These are phyloP conservation scores for Linum lewisii DNA, from an alignment of 345 rosid genomes.

Conservation along the genomic window DNA sequence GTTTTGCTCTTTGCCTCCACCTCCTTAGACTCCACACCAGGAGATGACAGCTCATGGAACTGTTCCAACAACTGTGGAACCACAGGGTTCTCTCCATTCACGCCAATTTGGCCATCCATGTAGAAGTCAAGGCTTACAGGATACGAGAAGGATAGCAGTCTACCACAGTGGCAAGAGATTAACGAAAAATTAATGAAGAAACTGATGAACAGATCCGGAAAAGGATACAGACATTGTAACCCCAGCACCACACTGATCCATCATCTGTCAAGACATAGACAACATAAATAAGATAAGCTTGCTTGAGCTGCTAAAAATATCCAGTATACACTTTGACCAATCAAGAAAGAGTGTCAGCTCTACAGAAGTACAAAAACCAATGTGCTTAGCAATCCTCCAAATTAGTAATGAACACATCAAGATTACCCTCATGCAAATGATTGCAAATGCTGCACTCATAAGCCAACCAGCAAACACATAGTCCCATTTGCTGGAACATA, in stretches of 20 bases:
- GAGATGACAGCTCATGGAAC: conserved; percentile 26
- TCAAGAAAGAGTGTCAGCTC: not conserved
- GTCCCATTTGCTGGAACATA: too few relatives aligned
- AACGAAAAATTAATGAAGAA: not conserved
- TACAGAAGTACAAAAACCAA: not conserved
- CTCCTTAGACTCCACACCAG: conserved; percentile 23
- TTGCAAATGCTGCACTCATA: not conserved
- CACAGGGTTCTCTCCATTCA: conserved; percentile 38
- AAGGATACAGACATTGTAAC: conserved; percentile 89
- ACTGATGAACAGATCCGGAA: not conserved
- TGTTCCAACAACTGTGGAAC: conserved; percentile 45
- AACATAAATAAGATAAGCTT: not conserved
- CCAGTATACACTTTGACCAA: not conserved
- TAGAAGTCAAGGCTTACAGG: conserved; percentile 43
- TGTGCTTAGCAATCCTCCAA: not conserved
- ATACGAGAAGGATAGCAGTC: conserved; percentile 8
- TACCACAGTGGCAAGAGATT: conserved; percentile 6
- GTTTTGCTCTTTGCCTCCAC: conserved; percentile 22
- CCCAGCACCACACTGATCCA: conserved; percentile 95
- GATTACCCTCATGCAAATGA: too few relatives aligned
- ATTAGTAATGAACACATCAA: too few relatives aligned
- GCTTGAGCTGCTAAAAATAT: not conserved
- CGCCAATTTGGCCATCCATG: conserved; percentile 88
- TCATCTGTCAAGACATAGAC: conserved; percentile 52
- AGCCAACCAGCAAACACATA: too few relatives aligned